Base-by-base conservation (phyloP, 1,139 yeast genomes). In the Debaryomyces coudertii region DNA sequence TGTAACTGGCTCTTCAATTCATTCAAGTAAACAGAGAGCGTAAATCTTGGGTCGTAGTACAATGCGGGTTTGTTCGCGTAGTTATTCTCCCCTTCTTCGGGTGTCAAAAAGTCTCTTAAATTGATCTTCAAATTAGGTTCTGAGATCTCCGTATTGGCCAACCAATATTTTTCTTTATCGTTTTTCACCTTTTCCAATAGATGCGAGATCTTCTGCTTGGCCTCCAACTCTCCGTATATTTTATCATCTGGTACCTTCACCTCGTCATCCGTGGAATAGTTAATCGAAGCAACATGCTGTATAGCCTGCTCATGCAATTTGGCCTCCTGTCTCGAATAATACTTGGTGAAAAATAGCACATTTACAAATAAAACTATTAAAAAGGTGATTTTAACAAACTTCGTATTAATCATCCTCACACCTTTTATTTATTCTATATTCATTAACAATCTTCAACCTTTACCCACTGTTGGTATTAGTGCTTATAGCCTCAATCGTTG, bases 21-120 rank as follows among this genome's bases (percentile, higher is more conserved):
- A 40, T 57, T 56, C 36, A 63, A 54, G 40, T 58, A 61, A 8
- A 64, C 47, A 4, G 66, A 50, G 5, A 64, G 49, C 1, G 66
- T 62, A 45, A 63, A 54, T 12, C 68, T 51, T 11, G 68, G 68
- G 39, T 64, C 68, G 42, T 53, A 64, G 46, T 51, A 63, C 33
- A 61, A 45, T 43, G 53, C 49, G 2, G 55, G 49, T 7, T 46
- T 51, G 45, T 47, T 48, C 7, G 36, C 46, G 62, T 58, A 57
- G 36, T 45, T 36, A n/a, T 12, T 29, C 15, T 15, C 34, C 16
- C 48, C 54, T 7, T 49, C 50, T 4, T 47, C 42, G 0, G 59
- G 52, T 5, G 56, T 53, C 30, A 63, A 43, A 36, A 63, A 61
- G 14, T 60, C 61, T 18, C 49, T 43, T 5, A 66, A 62, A 11